A percentile compares a stretch with the other conserved stretches of the same genome.
These are phyloP conservation scores for Hirschfeldia incana DNA, from an alignment of 345 rosid species.

Conservation along the genomic window DNA sequence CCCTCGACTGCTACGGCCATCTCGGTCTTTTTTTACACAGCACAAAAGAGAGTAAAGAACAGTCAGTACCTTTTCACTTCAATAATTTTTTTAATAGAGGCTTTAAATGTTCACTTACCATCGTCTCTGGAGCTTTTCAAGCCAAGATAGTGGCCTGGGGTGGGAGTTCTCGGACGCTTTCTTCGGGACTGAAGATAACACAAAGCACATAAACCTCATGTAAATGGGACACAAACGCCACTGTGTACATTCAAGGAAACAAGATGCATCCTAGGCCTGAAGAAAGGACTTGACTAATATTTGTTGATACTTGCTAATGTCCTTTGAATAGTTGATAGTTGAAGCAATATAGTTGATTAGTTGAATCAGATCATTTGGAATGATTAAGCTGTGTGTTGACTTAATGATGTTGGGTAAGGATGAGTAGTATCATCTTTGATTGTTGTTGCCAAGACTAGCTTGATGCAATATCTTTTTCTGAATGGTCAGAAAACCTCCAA, in stretches of 20 bases:
- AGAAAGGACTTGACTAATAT: constrained; percentile 62
- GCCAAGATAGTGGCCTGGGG: constrained; percentile 99
- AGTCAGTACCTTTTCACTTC: background rate
- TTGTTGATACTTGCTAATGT: constrained; percentile 73
- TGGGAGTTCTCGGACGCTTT: constrained; percentile 96
- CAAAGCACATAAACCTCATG: constrained; percentile 31
- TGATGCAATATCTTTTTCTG: constrained; percentile 81
- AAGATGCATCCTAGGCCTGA: constrained; percentile 34
- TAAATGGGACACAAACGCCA: constrained; percentile 10
- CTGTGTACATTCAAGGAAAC: constrained; percentile 10
- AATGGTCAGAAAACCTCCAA: constrained; percentile 93
- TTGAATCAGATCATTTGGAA: constrained; percentile 43
- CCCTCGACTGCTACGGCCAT: constrained; percentile 59
- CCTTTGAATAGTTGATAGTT: constrained; percentile 89
- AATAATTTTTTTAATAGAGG: too few relatives aligned
- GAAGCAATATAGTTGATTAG: constrained; percentile 74
- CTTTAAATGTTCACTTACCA: constrained; percentile 45
- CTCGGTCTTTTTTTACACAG: constrained; percentile 30
- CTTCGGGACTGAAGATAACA: constrained; percentile 84
- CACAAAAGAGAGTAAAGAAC: background rate
- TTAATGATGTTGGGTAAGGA: constrained; percentile 65
- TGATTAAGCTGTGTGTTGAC: background rate
- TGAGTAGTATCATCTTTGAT: constrained; percentile 77
- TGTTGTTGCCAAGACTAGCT: constrained; percentile 81
- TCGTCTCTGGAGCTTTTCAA: constrained; percentile 76